phyloP scores from a whole-genome alignment of 129 eudicot species.

The Flaveria brownii region DNA sequence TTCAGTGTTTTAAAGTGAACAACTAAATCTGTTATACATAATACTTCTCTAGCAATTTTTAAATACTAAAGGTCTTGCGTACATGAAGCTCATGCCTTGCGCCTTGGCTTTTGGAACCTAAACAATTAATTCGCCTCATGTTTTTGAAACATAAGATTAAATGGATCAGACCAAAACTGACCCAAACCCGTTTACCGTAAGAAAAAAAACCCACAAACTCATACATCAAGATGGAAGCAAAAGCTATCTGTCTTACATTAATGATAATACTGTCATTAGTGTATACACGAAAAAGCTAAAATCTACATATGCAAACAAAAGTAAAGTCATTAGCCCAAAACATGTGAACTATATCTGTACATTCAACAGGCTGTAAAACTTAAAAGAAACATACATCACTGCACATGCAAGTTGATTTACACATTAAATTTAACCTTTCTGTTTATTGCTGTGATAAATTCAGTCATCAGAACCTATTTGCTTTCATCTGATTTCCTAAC shows the following conservation, averaged over 20 bases:
- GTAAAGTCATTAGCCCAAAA: constrained; percentile 30
- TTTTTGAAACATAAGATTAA: no score
- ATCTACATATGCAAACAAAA: constrained; percentile 32
- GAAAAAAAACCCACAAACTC: not conserved
- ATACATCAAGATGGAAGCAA: not conserved
- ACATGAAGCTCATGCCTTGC: not conserved
- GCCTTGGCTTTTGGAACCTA: not conserved
- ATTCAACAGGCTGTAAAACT: constrained; percentile 27
- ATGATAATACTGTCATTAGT: constrained; percentile 23
- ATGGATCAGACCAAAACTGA: no score
- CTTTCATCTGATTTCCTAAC: constrained; percentile 47
- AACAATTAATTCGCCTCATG: no score
- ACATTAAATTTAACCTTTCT: constrained; percentile 13
- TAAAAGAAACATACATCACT: constrained; percentile 28
- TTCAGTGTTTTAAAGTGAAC: not conserved
- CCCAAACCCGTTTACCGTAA: no score
- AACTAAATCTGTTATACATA: not conserved
- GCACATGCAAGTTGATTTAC: constrained; percentile 26
- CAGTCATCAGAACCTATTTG: constrained; percentile 37
- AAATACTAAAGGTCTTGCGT: not conserved
- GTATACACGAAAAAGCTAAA: constrained; percentile 34
- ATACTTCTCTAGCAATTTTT: not conserved
- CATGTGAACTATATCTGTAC: constrained; percentile 49
- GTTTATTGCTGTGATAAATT: constrained; percentile 21
- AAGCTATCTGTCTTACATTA: constrained; percentile 21